Conservation (phyloP, 1,139 yeast species). For the Lodderomyces margitis region DNA sequence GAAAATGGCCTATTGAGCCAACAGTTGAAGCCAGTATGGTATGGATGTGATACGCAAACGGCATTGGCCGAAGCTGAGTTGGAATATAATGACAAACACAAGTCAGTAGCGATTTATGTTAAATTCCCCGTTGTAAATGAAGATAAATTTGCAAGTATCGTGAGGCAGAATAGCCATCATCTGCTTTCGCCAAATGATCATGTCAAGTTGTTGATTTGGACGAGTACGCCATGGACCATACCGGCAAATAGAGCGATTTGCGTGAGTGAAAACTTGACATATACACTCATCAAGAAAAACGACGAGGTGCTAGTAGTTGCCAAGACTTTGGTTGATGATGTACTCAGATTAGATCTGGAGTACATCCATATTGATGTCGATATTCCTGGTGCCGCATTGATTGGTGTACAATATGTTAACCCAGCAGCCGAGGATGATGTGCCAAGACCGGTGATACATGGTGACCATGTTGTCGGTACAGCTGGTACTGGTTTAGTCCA, state of each 20-base stretch:
- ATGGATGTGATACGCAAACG: slow-evolving; percentile 94
- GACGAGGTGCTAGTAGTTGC: slow-evolving; percentile 53
- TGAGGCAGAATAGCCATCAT: neutral
- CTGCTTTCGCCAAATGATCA: slow-evolving; percentile 4
- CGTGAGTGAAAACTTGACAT: slow-evolving; percentile 56
- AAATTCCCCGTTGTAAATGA: slow-evolving; percentile 53
- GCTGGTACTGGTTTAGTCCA: slow-evolving; percentile 97
- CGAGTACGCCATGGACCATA: slow-evolving; percentile 98
- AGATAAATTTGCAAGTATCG: slow-evolving; percentile 5
- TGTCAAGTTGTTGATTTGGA: slow-evolving; percentile 65
- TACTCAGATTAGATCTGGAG: slow-evolving; percentile 34
- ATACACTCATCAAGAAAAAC: slow-evolving; percentile 47
- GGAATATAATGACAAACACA: slow-evolving; percentile 75
- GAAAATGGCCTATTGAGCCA: slow-evolving; percentile 69
- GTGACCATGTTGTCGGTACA: slow-evolving; percentile 73
- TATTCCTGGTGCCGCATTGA: slow-evolving; percentile 45
- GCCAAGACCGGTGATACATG: slow-evolving; percentile 64
- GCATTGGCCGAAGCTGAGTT: slow-evolving; percentile 97
- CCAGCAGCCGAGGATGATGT: slow-evolving; percentile 45
- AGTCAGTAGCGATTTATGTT: slow-evolving; percentile 68
- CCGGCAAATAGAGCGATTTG: slow-evolving; percentile 86
- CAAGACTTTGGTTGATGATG: slow-evolving; percentile 33
- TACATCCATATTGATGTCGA: slow-evolving; percentile 13
- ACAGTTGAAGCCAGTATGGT: slow-evolving; percentile 91
- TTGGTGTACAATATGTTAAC: slow-evolving; percentile 49